Conservation (phyloP, 2,329 filamentous ascomycete species). For the Acrodontium crateriforme region DNA sequence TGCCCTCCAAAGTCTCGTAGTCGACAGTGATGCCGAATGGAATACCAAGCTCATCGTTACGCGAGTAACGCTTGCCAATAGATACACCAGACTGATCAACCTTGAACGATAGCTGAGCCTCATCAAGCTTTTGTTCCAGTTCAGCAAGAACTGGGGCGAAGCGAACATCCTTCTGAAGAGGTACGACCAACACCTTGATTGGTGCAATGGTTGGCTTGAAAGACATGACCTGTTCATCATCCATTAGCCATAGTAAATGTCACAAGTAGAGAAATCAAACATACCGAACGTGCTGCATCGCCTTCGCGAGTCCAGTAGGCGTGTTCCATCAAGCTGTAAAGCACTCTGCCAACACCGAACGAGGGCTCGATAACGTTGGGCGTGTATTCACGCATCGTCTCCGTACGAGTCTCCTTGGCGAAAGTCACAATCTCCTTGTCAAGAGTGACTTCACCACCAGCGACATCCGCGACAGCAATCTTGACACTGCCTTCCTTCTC, state of each 20-base stretch:
- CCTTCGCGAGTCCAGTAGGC: slow-evolving; percentile 82
- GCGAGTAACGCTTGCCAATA: slow-evolving; percentile 87
- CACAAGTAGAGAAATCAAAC: too few relatives aligned
- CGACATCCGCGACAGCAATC: slow-evolving; percentile 55
- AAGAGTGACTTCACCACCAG: slow-evolving; percentile 63
- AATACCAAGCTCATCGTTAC: slow-evolving; percentile 92
- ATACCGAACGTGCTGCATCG: slow-evolving; percentile 75
- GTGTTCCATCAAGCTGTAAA: slow-evolving; percentile 90
- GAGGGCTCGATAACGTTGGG: slow-evolving; percentile 84
- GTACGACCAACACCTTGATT: slow-evolving; percentile 86
- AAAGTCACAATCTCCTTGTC: slow-evolving; percentile 68
- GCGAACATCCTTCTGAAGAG: slow-evolving; percentile 65
- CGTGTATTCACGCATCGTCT: slow-evolving; percentile 80
- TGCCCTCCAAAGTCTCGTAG: slow-evolving; percentile 86
- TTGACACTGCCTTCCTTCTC: slow-evolving; percentile 59
- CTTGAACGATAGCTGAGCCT: slow-evolving; percentile 64
- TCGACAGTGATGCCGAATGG: slow-evolving; percentile 89
- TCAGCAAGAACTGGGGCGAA: slow-evolving; percentile 66
- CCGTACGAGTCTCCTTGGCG: slow-evolving; percentile 66
- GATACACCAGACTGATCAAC: slow-evolving; percentile 82
- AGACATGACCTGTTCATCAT: slow-evolving; percentile 53
- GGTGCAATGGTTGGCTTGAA: slow-evolving; percentile 73
- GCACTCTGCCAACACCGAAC: slow-evolving; percentile 88
- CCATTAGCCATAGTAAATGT: too few relatives aligned
- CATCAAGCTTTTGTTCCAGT: slow-evolving; percentile 63